Evolutionary conservation across 768 basidiomycete species (phyloP).

Genomic region (Xerocomellus intermedius): DNA sequence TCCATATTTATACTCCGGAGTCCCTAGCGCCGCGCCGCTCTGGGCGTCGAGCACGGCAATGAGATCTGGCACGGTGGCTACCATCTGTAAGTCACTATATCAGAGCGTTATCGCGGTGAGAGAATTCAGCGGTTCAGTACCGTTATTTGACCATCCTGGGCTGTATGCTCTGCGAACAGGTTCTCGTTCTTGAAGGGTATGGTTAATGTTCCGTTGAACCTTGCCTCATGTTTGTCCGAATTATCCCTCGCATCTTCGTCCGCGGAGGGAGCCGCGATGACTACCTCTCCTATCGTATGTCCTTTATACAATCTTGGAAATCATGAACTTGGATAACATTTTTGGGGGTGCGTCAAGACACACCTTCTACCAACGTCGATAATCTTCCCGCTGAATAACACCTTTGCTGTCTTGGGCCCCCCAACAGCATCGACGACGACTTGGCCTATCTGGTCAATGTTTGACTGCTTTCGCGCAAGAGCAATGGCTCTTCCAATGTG

Average conservation of each 20-base stretch:
- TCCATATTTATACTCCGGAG: slow-evolving; percentile 61
- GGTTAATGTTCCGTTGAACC: slow-evolving; percentile 35
- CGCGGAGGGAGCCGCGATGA: slow-evolving; percentile 28
- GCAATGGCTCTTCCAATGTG: slow-evolving; percentile 58
- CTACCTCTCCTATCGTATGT: slow-evolving; percentile 39
- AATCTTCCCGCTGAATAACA: slow-evolving; percentile 61
- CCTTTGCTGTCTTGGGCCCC: slow-evolving; percentile 35
- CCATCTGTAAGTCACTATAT: slow-evolving; percentile 34
- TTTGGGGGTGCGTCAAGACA: neutral
- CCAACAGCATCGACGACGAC: slow-evolving; percentile 38
- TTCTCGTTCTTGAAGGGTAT: slow-evolving; percentile 69
- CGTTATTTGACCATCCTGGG: slow-evolving; percentile 27
- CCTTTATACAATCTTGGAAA: slow-evolving; percentile 34
- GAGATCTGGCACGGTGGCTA: slow-evolving; percentile 62
- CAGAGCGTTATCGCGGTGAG: neutral
- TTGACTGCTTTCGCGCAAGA: slow-evolving; percentile 46
- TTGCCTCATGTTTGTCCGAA: slow-evolving; percentile 12
- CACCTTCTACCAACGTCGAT: slow-evolving; percentile 44
- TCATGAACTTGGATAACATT: neutral
- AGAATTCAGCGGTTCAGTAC: slow-evolving; percentile 7
- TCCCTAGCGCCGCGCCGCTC: slow-evolving; percentile 59
- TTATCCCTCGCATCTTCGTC: slow-evolving; percentile 32
- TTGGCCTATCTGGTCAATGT: slow-evolving; percentile 37
- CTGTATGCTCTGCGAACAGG: slow-evolving; percentile 45
- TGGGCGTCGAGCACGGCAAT: slow-evolving; percentile 64